phyloP scores from a whole-genome alignment of 441 rosid genomes.

The Euphorbia celastroides region DNA sequence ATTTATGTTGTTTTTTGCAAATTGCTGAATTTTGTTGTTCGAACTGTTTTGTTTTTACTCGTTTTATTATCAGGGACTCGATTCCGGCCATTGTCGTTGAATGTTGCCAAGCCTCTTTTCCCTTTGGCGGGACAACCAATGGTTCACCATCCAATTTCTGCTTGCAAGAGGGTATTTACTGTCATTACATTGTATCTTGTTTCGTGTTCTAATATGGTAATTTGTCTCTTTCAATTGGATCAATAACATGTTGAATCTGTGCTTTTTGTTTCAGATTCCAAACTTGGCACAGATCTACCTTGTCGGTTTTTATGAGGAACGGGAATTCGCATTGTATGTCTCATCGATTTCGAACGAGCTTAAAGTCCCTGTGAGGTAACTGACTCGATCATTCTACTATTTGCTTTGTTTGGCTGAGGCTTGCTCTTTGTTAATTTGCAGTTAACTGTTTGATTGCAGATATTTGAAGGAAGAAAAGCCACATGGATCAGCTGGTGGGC shows the following conservation, averaged over 20 bases:
- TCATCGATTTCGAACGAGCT: constrained; percentile 85
- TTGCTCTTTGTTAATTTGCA: constrained; percentile 8
- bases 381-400: constrained; percentile 9
- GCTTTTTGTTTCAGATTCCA: constrained; percentile 37
- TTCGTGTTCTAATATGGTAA: no score
- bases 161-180: no score
- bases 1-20: no score
- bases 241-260: no score
- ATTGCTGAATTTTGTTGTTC: no score
- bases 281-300: constrained; percentile 71
- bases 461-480: constrained; percentile 89
- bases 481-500: constrained; percentile 96
- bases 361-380: constrained; percentile 75
- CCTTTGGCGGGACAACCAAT: constrained; percentile 91
- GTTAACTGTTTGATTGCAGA: constrained; percentile 27
- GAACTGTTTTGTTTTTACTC: not conserved
- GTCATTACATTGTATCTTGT: no score
- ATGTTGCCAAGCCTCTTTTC: constrained; percentile 72
- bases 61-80: constrained; percentile 50
- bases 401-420: not conserved
- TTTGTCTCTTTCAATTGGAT: no score
- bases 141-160: constrained; percentile 93
- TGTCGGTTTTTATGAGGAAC: constrained; percentile 81
- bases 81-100: constrained; percentile 78
- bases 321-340: constrained; percentile 73